These are phyloP conservation scores for Schizothecium vesticola DNA, from an alignment of 495 filamentous ascomycete genomes.

Conservation along the genomic window DNA sequence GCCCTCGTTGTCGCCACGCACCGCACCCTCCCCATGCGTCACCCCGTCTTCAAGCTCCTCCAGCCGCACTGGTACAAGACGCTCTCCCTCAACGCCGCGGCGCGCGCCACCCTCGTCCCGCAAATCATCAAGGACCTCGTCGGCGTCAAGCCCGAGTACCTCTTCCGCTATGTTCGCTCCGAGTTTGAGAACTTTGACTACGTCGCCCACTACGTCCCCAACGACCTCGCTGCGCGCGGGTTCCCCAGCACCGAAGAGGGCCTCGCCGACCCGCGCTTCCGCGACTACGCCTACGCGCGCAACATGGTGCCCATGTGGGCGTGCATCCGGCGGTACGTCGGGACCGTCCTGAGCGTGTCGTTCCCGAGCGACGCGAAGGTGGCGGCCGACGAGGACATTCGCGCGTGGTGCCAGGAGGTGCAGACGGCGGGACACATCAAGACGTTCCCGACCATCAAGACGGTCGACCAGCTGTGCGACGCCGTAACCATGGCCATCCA, in stretches of 20 bases:
- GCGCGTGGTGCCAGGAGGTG: conserved; percentile 36
- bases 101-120: conserved; percentile 40
- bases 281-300: conserved; percentile 44
- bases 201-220: conserved; percentile 38
- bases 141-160: conserved; percentile 28
- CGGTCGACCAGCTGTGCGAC: conserved; percentile 75
- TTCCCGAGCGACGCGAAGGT: conserved; percentile 25
- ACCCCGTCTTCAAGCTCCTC: conserved; percentile 38
- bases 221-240: conserved; percentile 39
- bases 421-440: conserved; percentile 27
- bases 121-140: conserved; percentile 37
- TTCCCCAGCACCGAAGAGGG: conserved; percentile 35
- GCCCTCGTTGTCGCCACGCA: conserved; percentile 44
- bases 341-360: conserved; percentile 22
- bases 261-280: conserved; percentile 33
- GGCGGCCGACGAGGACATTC: conserved; percentile 27
- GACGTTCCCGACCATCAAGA: conserved; percentile 62
- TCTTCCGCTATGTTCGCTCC: conserved; percentile 26
- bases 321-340: conserved; percentile 32
- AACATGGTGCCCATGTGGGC: conserved; percentile 40
- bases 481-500: conserved; percentile 60
- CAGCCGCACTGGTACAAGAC: conserved; percentile 48
- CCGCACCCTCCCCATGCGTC: conserved; percentile 34
- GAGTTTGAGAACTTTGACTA: conserved; percentile 39
- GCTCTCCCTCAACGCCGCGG: conserved; percentile 45